Base-by-base conservation (phyloP, 2,329 filamentous ascomycete species). In the Trichoderma asperellum region DNA sequence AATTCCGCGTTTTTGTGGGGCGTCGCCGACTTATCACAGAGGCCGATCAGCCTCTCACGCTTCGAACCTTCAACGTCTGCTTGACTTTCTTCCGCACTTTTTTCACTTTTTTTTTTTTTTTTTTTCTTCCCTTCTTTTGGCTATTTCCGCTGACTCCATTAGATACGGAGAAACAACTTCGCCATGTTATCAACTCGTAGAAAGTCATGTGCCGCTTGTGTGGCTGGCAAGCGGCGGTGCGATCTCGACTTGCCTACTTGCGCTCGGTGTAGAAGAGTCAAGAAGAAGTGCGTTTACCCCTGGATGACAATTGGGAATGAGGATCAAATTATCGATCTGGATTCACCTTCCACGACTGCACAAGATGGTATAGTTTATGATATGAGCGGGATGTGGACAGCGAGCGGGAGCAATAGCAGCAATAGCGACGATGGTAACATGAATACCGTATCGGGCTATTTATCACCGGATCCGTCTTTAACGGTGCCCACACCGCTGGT, bases 211-310 rank as follows among this genome's bases (percentile, higher is more conserved):
- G 35, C 65, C 12, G 65, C 65, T 5, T 68, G 65, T 24, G 65
- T 68, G 57, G 65, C 43, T 16, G 65, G 65, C 65, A 68, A 68
- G 49, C 65, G 65, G 56, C 49, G 58, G 29, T 68, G 65, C 65
- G 49, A 68, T 27, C 57, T 68, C 34, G 65, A 68, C 32, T 24
- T 68, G 57, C 65, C 65, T 7, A 21, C 37, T 11, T 68, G 65
- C 58, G 65, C 49, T 16, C 57, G 65, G 24, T 68, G 65, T 7
- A 40, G 47, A 18, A 68, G 21, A 34, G 24, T 34, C 35, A 55
- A 49, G 29, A 58, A 59, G 21, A 35, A 40, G 16, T 68, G 65
- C 21, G 57, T 68, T 4, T 68, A 68, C 27, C 65, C 65, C 14
- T 68, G 65, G 65, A 66, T 68, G 49, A 11, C 47, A 7, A 14